Evolutionary conservation across 345 rosid genomes (phyloP).

Genomic region (Murraya koenigii): DNA sequence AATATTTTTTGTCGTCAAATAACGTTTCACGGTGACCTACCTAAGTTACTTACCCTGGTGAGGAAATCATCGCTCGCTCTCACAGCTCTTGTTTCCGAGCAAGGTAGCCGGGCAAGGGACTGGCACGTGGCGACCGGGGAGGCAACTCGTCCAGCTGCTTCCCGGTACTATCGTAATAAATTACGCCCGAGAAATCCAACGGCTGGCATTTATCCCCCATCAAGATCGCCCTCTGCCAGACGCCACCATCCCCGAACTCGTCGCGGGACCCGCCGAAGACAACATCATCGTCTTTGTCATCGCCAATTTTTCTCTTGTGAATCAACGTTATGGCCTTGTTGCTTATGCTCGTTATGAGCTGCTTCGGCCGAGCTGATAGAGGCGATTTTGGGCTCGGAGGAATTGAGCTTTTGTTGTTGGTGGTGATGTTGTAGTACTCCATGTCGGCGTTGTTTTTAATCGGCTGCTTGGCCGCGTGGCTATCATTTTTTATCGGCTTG

Average conservation of each 20-base stretch:
- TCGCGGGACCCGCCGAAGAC: slow-evolving; percentile 18
- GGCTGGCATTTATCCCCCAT: slow-evolving; percentile 98
- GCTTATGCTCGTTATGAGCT: slow-evolving; percentile 49
- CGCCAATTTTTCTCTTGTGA: slow-evolving; percentile 17
- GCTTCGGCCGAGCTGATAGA: slow-evolving; percentile 39
- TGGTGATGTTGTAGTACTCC: neutral
- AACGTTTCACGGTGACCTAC: neutral
- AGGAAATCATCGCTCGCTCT: neutral
- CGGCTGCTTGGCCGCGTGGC: neutral
- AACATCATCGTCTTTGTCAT: slow-evolving; percentile 9
- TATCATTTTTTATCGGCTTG: neutral
- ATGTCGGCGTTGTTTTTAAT: too few relatives aligned
- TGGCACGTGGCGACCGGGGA: slow-evolving; percentile 72
- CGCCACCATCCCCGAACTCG: slow-evolving; percentile 67
- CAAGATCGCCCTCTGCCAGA: slow-evolving; percentile 84
- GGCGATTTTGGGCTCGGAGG: slow-evolving; percentile 30
- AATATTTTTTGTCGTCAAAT: neutral
- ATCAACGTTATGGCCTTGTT: slow-evolving; percentile 51
- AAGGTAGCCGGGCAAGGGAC: slow-evolving; percentile 53
- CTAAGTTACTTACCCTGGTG: neutral
- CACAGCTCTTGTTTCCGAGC: neutral
- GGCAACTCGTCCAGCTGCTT: slow-evolving; percentile 61
- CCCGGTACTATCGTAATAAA: slow-evolving; percentile 74
- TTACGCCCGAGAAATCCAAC: slow-evolving; percentile 83
- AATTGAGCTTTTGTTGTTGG: neutral